These are phyloP conservation scores for Hypoxylon trugodes DNA, from an alignment of 495 filamentous ascomycete genomes.

Conservation along the genomic window DNA sequence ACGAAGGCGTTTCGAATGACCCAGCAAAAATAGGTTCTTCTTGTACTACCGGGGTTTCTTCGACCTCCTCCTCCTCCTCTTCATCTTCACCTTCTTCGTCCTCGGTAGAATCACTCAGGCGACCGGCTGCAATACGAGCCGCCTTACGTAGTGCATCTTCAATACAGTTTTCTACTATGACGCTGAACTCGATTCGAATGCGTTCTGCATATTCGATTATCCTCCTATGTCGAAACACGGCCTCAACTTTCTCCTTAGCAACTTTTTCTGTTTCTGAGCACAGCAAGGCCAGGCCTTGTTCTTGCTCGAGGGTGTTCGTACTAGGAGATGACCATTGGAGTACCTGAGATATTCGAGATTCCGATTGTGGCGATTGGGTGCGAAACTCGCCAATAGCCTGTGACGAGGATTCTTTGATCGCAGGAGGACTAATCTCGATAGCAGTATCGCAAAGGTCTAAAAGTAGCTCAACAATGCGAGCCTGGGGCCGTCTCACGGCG, in stretches of 20 bases:
- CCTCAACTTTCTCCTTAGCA: slow-evolving; percentile 87
- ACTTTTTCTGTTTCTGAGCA: slow-evolving; percentile 87
- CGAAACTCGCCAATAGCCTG: slow-evolving; percentile 77
- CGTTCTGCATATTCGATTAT: slow-evolving; percentile 97
- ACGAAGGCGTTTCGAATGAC: slow-evolving; percentile 66
- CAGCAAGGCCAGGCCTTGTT: slow-evolving; percentile 86
- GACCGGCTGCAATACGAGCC: slow-evolving; percentile 82
- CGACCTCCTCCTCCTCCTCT: slow-evolving; percentile 43
- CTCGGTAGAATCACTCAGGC: slow-evolving; percentile 79
- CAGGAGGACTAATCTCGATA: slow-evolving; percentile 90
- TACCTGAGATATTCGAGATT: slow-evolving; percentile 90
- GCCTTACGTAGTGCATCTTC: slow-evolving; percentile 91
- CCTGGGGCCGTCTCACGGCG: slow-evolving; percentile 85
- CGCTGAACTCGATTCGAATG: slow-evolving; percentile 90
- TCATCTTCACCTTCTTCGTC: slow-evolving; percentile 56
- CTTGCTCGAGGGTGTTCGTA: slow-evolving; percentile 90
- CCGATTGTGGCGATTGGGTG: slow-evolving; percentile 93
- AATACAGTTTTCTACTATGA: slow-evolving; percentile 93
- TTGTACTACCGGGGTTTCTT: slow-evolving; percentile 44
- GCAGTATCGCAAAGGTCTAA: slow-evolving; percentile 96
- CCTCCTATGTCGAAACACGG: slow-evolving; percentile 86
- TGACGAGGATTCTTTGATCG: slow-evolving; percentile 80
- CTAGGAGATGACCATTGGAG: slow-evolving; percentile 94
- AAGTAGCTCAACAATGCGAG: slow-evolving; percentile 91
- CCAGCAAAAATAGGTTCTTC: slow-evolving; percentile 61